phyloP scores from a whole-genome alignment of 179 eudicot species.

The Carnegiea gigantea region DNA sequence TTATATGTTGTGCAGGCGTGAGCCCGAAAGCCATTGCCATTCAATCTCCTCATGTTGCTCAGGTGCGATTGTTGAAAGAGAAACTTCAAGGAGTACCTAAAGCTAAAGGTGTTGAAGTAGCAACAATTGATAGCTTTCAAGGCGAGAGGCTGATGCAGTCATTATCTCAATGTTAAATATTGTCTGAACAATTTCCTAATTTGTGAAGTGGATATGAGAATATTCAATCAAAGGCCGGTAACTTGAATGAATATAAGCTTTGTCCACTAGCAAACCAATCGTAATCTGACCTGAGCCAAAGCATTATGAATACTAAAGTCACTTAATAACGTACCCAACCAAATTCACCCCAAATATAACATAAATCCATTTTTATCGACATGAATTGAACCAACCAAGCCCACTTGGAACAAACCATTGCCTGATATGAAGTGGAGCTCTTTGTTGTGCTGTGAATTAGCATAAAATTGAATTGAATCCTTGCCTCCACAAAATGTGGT shows the following conservation, averaged over 20 bases:
- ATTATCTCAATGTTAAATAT: conserved; percentile 10
- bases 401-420: no score
- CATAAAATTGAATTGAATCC: no score
- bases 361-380: not conserved
- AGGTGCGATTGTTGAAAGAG: conserved; percentile 79
- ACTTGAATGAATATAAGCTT: not conserved
- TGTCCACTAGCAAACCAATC: no score
- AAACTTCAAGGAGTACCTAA: conserved; percentile 12
- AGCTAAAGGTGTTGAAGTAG: conserved; percentile 31
- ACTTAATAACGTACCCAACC: not conserved
- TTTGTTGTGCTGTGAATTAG: no score
- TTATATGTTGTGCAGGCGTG: conserved; percentile 51
- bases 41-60: conserved; percentile 94
- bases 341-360: not conserved
- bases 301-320: not conserved
- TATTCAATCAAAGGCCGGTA: not conserved
- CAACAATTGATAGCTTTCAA: conserved; percentile 88
- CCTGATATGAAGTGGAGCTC: no score
- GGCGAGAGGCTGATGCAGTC: conserved; percentile 93
- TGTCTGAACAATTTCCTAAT: not conserved
- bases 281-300: no score
- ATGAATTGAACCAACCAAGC: no score
- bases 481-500: no score
- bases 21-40: conserved; percentile 72
- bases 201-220: not conserved